A percentile compares a stretch with the other conserved stretches of the same genome.
Conservation (phyloP, 306 rosid species). For the Sesbania bispinosa region DNA sequence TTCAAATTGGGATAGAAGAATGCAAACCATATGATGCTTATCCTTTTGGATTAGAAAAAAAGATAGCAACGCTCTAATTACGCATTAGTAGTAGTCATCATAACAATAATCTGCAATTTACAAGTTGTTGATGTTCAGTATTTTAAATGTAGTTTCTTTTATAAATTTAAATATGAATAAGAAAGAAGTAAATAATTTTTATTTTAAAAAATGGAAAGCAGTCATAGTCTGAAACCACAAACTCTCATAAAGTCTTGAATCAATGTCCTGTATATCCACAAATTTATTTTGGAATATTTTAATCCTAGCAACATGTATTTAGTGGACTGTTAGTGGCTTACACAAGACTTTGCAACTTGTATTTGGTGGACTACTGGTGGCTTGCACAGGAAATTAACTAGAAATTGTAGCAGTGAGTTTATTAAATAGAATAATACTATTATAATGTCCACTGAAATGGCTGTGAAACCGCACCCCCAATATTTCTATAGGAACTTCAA, state of each 20-base stretch:
- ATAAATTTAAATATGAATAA: too few relatives aligned
- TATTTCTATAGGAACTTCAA: not conserved
- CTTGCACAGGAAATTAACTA: not conserved
- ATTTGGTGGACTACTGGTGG: not conserved
- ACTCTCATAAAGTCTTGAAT: too few relatives aligned
- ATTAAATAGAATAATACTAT: not conserved
- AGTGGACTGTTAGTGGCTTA: too few relatives aligned
- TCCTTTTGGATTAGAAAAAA: not conserved
- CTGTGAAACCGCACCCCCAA: not conserved
- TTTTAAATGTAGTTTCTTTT: too few relatives aligned
- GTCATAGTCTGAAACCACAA: not conserved
- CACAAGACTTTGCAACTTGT: not conserved
- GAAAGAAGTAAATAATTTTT: too few relatives aligned
- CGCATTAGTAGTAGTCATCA: not conserved
- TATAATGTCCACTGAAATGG: not conserved
- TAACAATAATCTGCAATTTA: not conserved
- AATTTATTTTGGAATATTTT: not conserved
- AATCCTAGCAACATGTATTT: too few relatives aligned
- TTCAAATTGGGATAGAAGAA: not conserved
- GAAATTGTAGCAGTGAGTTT: not conserved
- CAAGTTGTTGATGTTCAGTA: not conserved
- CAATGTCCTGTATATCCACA: conserved; percentile 6
- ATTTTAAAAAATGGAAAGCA: not conserved
- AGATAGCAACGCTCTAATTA: not conserved
- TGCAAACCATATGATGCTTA: conserved; percentile 3